Evolutionary conservation across 2,329 filamentous ascomycete genomes (phyloP).

Genomic region (Alternaria burnsii): DNA sequence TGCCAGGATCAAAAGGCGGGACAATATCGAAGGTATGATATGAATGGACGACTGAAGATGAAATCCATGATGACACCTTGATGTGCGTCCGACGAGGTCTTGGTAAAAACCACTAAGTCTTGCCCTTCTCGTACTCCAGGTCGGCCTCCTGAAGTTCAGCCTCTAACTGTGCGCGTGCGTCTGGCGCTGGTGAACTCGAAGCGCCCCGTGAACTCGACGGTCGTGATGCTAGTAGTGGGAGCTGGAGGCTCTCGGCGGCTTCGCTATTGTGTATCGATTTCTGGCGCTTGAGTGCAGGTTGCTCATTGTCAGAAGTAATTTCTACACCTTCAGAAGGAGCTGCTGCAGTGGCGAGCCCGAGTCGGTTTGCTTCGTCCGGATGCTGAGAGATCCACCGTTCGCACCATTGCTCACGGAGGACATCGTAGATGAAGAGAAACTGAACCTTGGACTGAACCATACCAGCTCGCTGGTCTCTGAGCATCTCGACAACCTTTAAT

Average conservation of each 20-base stretch:
- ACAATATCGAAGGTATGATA: conserved; percentile 8
- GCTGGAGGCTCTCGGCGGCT: conserved; percentile 1
- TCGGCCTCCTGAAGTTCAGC: conserved; percentile 44
- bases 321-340: neutral
- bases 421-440: conserved; percentile 87
- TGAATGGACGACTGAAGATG: conserved; percentile 1
- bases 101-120: conserved; percentile 27
- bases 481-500: conserved; percentile 77
- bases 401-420: conserved; percentile 77
- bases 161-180: conserved; percentile 42
- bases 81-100: neutral
- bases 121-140: conserved; percentile 39
- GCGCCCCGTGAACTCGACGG: conserved; percentile 10
- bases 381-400: conserved; percentile 56
- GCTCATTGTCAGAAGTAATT: conserved; percentile 24
- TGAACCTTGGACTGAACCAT: conserved; percentile 95
- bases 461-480: conserved; percentile 87
- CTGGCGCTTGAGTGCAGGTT: conserved; percentile 40
- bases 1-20: neutral
- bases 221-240: conserved; percentile 4
- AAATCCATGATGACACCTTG: neutral
- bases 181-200: conserved; percentile 17
- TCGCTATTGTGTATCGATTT: conserved; percentile 32
- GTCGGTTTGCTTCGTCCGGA: conserved; percentile 38
- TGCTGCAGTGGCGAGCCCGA: conserved; percentile 27